phyloP scores from a whole-genome alignment of 2,329 filamentous ascomycete species.

The Fusarium incarnatum region DNA sequence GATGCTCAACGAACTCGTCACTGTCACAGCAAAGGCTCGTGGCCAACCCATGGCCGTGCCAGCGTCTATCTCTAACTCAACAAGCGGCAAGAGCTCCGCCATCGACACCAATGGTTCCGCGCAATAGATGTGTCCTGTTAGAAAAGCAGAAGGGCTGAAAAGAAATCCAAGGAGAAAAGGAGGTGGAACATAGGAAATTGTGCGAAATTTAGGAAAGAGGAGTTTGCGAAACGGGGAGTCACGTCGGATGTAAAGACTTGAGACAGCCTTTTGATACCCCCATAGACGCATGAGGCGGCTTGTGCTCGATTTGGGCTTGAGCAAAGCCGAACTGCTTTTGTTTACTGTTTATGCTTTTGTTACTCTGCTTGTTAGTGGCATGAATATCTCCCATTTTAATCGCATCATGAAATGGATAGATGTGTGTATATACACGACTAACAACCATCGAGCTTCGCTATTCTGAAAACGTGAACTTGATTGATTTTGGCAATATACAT shows the following conservation, averaged over 20 bases:
- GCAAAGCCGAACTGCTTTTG: slow-evolving; percentile 34
- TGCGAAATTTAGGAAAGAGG: slow-evolving; percentile 15
- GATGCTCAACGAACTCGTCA: slow-evolving; percentile 77
- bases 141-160: neutral
- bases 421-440: neutral
- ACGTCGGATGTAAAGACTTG: slow-evolving; percentile 42
- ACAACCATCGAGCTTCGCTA: neutral
- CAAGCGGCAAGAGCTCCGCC: slow-evolving; percentile 48
- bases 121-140: slow-evolving; percentile 18
- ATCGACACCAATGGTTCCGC: slow-evolving; percentile 61
- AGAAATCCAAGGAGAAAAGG: neutral
- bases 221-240: slow-evolving; percentile 41
- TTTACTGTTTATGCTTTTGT: slow-evolving; percentile 28
- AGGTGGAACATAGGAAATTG: neutral
- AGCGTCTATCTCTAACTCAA: slow-evolving; percentile 38
- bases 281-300: slow-evolving; percentile 51
- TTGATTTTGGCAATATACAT: neutral
- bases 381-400: slow-evolving; percentile 3
- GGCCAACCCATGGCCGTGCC: slow-evolving; percentile 53
- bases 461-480: neutral
- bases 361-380: slow-evolving; percentile 9
- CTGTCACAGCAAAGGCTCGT: slow-evolving; percentile 64
- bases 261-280: slow-evolving; percentile 49
- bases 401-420: slow-evolving; percentile 28
- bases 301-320: slow-evolving; percentile 33